Evolutionary conservation across 192 early-diverging fungal genomes (phyloP).

Genomic region (Paraglomus occultum): DNA sequence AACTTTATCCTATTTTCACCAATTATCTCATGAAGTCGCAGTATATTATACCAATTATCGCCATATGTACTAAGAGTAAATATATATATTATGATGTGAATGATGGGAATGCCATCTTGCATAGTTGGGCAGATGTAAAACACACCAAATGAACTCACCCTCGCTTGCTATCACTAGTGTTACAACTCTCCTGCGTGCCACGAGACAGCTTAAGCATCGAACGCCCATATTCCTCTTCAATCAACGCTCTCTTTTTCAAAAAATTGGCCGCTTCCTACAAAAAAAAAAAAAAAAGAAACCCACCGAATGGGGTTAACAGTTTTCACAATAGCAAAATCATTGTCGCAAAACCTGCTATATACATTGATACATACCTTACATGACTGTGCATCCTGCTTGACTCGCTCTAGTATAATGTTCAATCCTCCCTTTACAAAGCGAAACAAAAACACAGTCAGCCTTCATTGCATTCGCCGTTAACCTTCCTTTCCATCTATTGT

Average conservation of each 20-base stretch:
- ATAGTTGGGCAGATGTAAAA: background rate
- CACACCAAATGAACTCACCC: conserved; percentile 38
- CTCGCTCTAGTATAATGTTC: conserved; percentile 60
- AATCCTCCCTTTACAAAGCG: conserved; percentile 57
- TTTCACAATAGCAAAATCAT: conserved; percentile 18
- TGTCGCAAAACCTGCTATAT: background rate
- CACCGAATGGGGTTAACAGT: background rate
- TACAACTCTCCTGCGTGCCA: conserved; percentile 54
- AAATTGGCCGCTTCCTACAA: conserved; percentile 72
- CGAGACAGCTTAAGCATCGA: conserved; percentile 76
- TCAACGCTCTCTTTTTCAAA: conserved; percentile 81
- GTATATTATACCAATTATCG: conserved; percentile 71
- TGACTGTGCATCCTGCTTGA: conserved; percentile 64
- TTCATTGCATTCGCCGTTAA: background rate
- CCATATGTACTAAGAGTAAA: conserved; percentile 61
- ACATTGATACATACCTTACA: conserved; percentile 55
- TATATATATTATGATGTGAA: background rate
- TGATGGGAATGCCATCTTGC: background rate
- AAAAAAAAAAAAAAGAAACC: conserved; percentile 5
- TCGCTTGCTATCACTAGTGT: conserved; percentile 52
- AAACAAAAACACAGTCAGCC: background rate
- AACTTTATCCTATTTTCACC: conserved; percentile 81
- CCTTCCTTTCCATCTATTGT: background rate
- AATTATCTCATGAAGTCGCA: conserved; percentile 79
- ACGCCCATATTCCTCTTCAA: conserved; percentile 91